Evolutionary conservation across 108 stramenopile species (phyloP).

Genomic region (Conticribra guillardii): DNA sequence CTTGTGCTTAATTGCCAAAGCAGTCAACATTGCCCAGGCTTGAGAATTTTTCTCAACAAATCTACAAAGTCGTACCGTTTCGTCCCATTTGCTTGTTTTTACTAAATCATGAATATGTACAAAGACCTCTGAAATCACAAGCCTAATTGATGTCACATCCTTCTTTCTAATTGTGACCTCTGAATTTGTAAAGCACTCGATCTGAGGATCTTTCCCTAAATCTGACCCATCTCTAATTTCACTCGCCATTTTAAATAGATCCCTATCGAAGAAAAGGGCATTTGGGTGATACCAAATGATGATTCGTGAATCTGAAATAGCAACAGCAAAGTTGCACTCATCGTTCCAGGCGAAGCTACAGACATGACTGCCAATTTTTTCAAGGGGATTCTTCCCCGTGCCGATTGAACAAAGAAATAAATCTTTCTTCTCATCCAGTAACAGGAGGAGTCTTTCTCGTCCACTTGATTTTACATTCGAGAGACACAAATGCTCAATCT

Average conservation of each 20-base stretch:
- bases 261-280: not conserved
- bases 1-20: not conserved
- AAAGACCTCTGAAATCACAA: not conserved
- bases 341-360: not conserved
- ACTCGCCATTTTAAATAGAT: not conserved
- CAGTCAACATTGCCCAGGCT: not conserved
- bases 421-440: constrained; percentile 6
- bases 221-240: not conserved
- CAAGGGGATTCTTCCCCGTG: not conserved
- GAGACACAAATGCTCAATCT: not conserved
- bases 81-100: not conserved
- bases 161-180: not conserved
- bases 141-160: not conserved
- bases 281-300: not conserved
- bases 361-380: not conserved
- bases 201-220: not conserved
- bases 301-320: not conserved
- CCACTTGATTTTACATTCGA: constrained; percentile 8
- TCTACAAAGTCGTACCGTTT: not conserved
- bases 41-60: constrained; percentile 1
- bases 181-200: not conserved
- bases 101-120: not conserved
- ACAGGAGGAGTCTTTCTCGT: not conserved
- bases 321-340: not conserved
- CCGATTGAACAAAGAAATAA: constrained; percentile 1